Evolutionary conservation across 1,284 basidiomycete species (phyloP), one percentile per base, ranked within the genome.

Genomic region (Puccinia horiana): DNA sequence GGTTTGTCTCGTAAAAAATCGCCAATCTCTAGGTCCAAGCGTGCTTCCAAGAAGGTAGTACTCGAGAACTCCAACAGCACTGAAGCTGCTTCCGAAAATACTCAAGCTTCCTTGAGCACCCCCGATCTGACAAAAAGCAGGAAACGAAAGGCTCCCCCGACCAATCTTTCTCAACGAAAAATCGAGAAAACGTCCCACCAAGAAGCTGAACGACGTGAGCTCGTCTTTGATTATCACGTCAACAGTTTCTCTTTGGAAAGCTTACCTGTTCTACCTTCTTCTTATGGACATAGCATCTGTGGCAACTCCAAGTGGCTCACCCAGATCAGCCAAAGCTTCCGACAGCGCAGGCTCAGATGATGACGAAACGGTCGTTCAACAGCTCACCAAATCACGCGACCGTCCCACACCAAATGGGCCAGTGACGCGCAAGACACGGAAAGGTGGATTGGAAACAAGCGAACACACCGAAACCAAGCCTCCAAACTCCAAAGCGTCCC

Each of bases 161-260:
- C 37, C 35, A 40, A n/a, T 42, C 37, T 56, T 44, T 75, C 73
- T 75, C 52, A 75, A 26, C 49, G 54, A 4, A 75, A 75, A 32
- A 2, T 5, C 35, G 70, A 73, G 20, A 73, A 73, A 61, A n/a
- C 73, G 6, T 35, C 73, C 9, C 49, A 56, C 14, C 54, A 26
- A 61, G 73, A 61, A 75, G n/a, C 73, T 23, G 40, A 75, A 11
- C 56, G 29, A 56, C 54, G 73, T 75, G 73, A 75, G 54, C 37
- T 40, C 73, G 29, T 26, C 23, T 56, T 44, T 44, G 9, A 69
- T 56, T 40, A 58, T 56, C 52, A 29, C 11, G 29, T 29, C 8
- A n/a, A 40, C 14, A 9, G 16, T 37, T 42, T 23, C 8, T 42
- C 18, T 58, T 61, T 75, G 4, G n/a, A n/a, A n/a, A n/a, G n/a